Evolutionary conservation across 2,329 filamentous ascomycete genomes (phyloP), one percentile per base, ranked within the genome.

Genomic region (Tothia fuscella): DNA sequence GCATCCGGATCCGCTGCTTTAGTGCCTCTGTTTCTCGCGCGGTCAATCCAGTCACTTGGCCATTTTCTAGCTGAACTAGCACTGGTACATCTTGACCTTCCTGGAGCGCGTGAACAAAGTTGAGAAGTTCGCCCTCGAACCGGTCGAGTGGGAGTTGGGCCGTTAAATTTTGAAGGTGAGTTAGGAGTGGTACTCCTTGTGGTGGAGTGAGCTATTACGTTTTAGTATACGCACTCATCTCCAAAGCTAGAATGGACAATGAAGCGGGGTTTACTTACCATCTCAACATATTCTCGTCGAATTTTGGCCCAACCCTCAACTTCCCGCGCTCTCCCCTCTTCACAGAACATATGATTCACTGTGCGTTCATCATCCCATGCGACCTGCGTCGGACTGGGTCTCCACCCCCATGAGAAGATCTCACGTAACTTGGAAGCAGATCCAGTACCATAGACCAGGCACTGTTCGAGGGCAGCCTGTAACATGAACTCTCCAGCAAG

Each of bases 61-160:
- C 68, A 20, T 58, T 59, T 47, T 75, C 71, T 3, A 76, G 56
- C 47, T 75, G 71, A 1, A 64, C 50, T 1, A 76, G 59, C 16
- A 74, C 56, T 0, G 72, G 72, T 24, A 59, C 55, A 16, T 64
- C 53, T 14, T 70, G 52, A 5, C 54, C 56, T 2, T 57, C 51
- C 44, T 70, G 60, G 10, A 75, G 51, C 21, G 58, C 53, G 1
- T 54, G 48, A 5, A 76, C 47, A 44, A 67, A 68, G 0, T 54
- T 52, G 3, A 66, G 46, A 2, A 72, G 47, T 1, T 49, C 46
- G 3, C 50, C 45, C 33, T 68, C 64, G 26, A 71, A 66, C 3
- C 52, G 49, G 7, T 45, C 48, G 6, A 60, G 54, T 40, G 55
- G 61, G 38, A 45, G 65, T 32, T 37, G 56, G 54, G 46, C 35